phyloP scores from a whole-genome alignment of 805 yeast genomes.

The Saccharomyces paradoxus region DNA sequence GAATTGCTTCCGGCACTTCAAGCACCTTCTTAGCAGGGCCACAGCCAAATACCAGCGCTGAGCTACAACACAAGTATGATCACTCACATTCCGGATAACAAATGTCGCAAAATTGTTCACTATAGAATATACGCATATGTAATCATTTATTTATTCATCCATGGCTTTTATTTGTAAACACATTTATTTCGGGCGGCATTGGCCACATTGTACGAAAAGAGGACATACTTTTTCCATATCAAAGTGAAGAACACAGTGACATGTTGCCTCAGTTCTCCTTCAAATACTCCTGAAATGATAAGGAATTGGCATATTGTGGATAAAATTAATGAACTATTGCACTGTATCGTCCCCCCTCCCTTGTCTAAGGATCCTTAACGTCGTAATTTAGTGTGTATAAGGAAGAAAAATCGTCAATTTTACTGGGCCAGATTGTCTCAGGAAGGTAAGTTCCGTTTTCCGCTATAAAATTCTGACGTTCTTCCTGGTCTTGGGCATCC shows the following conservation, averaged over 20 bases:
- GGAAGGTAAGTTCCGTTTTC: constrained; percentile 53
- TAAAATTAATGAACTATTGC: too few species aligned
- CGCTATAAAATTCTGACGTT: constrained; percentile 37
- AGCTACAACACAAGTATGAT: background rate
- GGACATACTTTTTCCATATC: too few species aligned
- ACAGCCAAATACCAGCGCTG: background rate
- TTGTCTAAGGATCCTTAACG: constrained; percentile 11
- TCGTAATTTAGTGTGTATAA: constrained; percentile 20
- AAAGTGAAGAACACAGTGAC: too few species aligned
- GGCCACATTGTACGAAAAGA: background rate
- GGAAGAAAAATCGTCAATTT: constrained; percentile 30
- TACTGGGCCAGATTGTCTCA: constrained; percentile 41
- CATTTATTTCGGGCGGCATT: background rate
- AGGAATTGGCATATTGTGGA: too few species aligned
- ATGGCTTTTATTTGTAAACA: background rate
- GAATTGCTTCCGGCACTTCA: background rate
- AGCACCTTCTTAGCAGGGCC: background rate
- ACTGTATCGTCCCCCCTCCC: too few species aligned
- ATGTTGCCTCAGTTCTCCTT: background rate
- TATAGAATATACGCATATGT: background rate
- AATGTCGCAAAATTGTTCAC: background rate
- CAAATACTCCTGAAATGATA: too few species aligned
- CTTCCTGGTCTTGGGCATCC: constrained; percentile 37
- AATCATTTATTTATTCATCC: background rate
- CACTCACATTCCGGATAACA: background rate